Base-by-base conservation (phyloP, 345 rosid species). In the Geranium brycei region DNA sequence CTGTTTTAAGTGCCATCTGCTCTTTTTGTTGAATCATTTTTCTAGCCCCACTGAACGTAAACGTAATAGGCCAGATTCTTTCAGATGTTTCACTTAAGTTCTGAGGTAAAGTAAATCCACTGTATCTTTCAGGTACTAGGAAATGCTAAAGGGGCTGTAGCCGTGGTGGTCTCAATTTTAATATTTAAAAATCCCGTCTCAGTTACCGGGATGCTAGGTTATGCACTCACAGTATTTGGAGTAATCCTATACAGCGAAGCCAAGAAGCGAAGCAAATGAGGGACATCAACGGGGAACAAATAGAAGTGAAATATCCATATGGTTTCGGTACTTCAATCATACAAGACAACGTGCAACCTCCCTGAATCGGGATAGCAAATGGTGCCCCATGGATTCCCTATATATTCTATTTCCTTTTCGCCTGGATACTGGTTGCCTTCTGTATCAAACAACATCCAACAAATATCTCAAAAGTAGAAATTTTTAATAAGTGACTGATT, bases 81-180 rank as follows among this genome's bases (percentile, higher is more conserved):
- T 19, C 15, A 35, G 14, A 58, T 51, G 58, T 55, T 14, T 51
- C 18, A 38, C 60, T 59, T 16, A 51, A 17, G 18, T 32, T 17
- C 17, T 17, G 35, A 47, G 63, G 19, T 14, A 62, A 66, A 59
- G 58, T 5, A 28, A 32, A 60, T 14, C 6, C 17, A 64, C 35
- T 62, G 16, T 23, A 35, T 74, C 71, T 67, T 64, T 68, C 82
- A 95, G 96, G 97, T 95, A 62, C 84, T 95, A 64, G 99, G 99
- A 64, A 95, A 95, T 69, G 99, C 99, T 15, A 95, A 95, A 77
- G 99, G 99, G 31, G 97, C 99, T 3, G 96, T 91, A 64, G 99
- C 97, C 3, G 97, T 95, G 73, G 99, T 95, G 71, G 84, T 95
- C 14, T 95, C 99, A 0, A 91, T 95, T 76, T 77, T 95, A 64